phyloP scores from a whole-genome alignment of 2,329 filamentous ascomycete species.

The Diaporthe amygdali region DNA sequence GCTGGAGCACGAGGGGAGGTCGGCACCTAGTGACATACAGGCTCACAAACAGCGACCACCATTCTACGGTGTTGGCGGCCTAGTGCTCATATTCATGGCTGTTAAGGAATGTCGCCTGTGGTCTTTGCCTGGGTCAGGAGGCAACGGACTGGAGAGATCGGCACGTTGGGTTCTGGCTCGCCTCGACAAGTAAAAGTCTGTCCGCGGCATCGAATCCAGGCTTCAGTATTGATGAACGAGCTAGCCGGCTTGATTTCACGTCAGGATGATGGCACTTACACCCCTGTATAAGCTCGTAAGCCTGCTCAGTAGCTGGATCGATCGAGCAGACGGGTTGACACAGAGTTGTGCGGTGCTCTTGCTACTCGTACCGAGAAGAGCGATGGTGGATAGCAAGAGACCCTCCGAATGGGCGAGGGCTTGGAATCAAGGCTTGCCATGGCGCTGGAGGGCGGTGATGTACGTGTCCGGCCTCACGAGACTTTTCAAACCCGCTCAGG shows the following conservation, averaged over 20 bases:
- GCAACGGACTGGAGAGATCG: not conserved
- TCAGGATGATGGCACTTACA: not conserved
- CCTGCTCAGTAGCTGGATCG: not conserved
- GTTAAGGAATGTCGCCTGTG: not conserved
- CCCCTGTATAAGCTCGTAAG: not conserved
- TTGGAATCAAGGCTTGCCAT: slow-evolving; percentile 5
- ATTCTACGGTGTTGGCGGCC: not conserved
- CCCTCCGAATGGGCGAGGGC: not conserved
- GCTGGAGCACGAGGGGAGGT: slow-evolving; percentile 3
- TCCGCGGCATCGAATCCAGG: not conserved
- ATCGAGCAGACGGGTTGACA: not conserved
- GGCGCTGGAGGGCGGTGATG: slow-evolving; percentile 3
- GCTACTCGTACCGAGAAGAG: not conserved
- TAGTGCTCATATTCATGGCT: not conserved
- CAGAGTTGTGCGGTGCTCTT: not conserved
- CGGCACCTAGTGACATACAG: not conserved
- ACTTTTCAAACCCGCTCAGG: not conserved
- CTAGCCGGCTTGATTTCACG: not conserved
- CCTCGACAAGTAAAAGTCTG: not conserved
- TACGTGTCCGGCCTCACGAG: slow-evolving; percentile 4
- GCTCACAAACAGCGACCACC: not conserved
- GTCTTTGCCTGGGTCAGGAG: not conserved
- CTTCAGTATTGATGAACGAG: not conserved
- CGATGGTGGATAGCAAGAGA: not conserved
- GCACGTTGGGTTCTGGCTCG: not conserved